These are phyloP conservation scores for Crataegus laevigata DNA, from an alignment of 306 rosid genomes.

Conservation along the genomic window DNA sequence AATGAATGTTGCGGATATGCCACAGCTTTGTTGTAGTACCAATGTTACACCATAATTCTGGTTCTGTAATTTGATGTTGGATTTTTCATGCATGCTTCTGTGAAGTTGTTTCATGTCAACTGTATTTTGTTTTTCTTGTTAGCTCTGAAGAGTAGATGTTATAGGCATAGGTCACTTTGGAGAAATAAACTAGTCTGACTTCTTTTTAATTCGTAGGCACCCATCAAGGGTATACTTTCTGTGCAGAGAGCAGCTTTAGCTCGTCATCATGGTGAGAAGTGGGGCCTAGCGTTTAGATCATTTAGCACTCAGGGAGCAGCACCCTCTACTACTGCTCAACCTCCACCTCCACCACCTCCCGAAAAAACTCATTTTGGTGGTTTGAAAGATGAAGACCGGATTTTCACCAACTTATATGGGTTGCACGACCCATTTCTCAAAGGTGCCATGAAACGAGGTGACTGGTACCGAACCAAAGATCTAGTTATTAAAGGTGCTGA, in stretches of 20 bases:
- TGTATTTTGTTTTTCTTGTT: not conserved
- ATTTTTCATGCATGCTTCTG: not conserved
- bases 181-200: not conserved
- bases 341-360: constrained; percentile 82
- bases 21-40: not conserved
- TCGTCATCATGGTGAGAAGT: constrained; percentile 33
- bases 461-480: constrained; percentile 90
- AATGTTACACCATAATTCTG: not conserved
- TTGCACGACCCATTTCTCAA: constrained; percentile 90
- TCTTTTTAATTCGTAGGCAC: constrained; percentile 39
- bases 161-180: not conserved
- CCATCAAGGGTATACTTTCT: constrained; percentile 61
- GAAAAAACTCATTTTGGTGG: constrained; percentile 98
- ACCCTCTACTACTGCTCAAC: constrained; percentile 49
- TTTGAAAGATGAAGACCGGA: constrained; percentile 92
- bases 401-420: constrained; percentile 91
- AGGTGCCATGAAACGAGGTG: constrained; percentile 98
- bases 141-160: not conserved
- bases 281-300: constrained; percentile 46
- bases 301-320: constrained; percentile 79
- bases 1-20: not conserved
- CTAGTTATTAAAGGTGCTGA: constrained; percentile 84
- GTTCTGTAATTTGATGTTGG: not conserved
- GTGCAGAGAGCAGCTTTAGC: constrained; percentile 46
- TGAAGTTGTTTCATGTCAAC: not conserved